A percentile compares a stretch with the other conserved stretches of the same genome.
Conservation (phyloP, 169 alveolate species). For the Cryptosporidium baileyi region DNA sequence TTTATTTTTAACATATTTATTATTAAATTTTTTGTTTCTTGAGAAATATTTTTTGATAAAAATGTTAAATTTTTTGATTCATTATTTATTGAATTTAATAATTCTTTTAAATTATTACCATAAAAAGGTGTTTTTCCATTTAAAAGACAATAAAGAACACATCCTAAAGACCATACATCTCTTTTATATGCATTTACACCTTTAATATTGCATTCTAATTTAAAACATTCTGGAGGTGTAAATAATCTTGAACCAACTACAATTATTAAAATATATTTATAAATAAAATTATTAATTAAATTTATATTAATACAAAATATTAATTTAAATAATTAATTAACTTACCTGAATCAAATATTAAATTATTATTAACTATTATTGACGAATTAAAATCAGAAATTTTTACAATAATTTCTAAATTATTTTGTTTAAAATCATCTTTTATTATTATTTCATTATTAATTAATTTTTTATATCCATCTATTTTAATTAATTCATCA, state of each 20-base stretch:
- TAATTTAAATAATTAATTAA: not conserved
- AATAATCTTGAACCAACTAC: constrained; percentile 37
- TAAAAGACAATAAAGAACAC: constrained; percentile 28
- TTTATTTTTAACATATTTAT: constrained; percentile 1
- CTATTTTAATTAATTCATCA: not conserved
- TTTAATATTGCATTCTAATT: constrained; percentile 19
- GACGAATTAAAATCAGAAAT: constrained; percentile 45
- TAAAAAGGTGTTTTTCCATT: constrained; percentile 47
- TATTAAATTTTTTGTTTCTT: constrained; percentile 19
- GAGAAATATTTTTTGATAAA: not conserved
- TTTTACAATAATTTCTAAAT: not conserved
- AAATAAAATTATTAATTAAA: not conserved
- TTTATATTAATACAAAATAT: not conserved
- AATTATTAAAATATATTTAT: not conserved
- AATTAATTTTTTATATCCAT: not conserved
- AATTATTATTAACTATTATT: not conserved
- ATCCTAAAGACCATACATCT: constrained; percentile 66
- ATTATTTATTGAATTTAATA: not conserved
- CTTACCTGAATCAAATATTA: constrained; percentile 56
- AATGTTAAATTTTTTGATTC: not conserved
- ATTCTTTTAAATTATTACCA: constrained; percentile 14
- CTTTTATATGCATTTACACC: constrained; percentile 59
- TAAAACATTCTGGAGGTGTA: constrained; percentile 68
- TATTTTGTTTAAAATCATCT: not conserved
- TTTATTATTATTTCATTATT: too few species aligned